phyloP scores from a whole-genome alignment of 129 eudicot species.

The Pulicaria dysenterica region DNA sequence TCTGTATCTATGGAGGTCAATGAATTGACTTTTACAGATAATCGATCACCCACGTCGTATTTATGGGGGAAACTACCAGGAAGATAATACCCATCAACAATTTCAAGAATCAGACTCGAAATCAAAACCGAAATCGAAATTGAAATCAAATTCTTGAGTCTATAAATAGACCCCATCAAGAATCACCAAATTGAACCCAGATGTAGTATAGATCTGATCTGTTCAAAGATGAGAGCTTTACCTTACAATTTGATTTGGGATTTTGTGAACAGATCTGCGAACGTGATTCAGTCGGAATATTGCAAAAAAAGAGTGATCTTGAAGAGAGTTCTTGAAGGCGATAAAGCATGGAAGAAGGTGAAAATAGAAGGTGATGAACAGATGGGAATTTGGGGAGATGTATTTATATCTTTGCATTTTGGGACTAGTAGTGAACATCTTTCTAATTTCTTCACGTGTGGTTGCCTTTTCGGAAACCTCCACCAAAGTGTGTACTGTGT shows the following conservation, averaged over 20 bases:
- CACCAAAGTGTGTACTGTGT: too few relatives aligned
- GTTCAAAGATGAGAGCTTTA: slow-evolving; percentile 17
- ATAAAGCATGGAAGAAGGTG: slow-evolving; percentile 17
- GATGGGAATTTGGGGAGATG: slow-evolving; percentile 17
- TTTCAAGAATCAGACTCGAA: slow-evolving; percentile 18
- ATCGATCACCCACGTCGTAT: slow-evolving; percentile 34
- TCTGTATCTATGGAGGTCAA: slow-evolving; percentile 47
- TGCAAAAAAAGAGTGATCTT: slow-evolving; percentile 18
- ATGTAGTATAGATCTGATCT: slow-evolving; percentile 29
- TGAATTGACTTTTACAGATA: slow-evolving; percentile 41
- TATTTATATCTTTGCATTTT: slow-evolving; percentile 37
- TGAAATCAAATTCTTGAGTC: slow-evolving; percentile 22
- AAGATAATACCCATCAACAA: slow-evolving; percentile 40
- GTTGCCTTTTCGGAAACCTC: slow-evolving; percentile 21
- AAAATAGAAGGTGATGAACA: slow-evolving; percentile 16
- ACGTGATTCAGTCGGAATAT: slow-evolving; percentile 13
- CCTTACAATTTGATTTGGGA: slow-evolving; percentile 21
- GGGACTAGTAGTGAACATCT: slow-evolving; percentile 21
- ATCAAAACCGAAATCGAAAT: slow-evolving; percentile 18
- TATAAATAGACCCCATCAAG: slow-evolving; percentile 28
- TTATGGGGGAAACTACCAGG: slow-evolving; percentile 41
- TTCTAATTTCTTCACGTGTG: slow-evolving; percentile 29
- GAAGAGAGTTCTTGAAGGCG: slow-evolving; percentile 7
- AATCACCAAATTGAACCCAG: slow-evolving; percentile 16
- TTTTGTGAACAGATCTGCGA: slow-evolving; percentile 7